Evolutionary conservation across 305 asterid genomes (phyloP), one percentile per base, ranked within the genome.

Genomic region (Fraxinus nigra): DNA sequence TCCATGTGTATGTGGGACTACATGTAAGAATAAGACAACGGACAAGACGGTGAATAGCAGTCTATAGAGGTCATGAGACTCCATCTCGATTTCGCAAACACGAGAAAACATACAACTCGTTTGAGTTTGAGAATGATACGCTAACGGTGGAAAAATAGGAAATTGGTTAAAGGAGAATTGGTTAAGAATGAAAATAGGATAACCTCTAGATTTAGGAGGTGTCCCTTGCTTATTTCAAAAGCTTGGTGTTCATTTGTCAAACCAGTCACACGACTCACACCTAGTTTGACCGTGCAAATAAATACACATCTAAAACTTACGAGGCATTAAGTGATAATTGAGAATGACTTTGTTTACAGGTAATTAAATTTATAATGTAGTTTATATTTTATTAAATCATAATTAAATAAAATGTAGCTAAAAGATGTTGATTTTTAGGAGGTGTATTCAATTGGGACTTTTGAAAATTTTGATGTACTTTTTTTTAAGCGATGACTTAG

Each of bases 101-200:
- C 3, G 2, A 2, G 74, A 67, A 3, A 10, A 67, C 7, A 11
- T 67, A 26, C 18, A 67, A 28, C 4, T 67, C 1, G 1, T 24
- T 67, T 28, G 73, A 65, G 73, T 65, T 26, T 65, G 73, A 65
- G 73, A 65, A 65, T 67, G 74, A 67, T 28, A 67, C 3, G 30
- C 18, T 67, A 11, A 65, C 1, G 9, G 74, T 67, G 74, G 74
- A 67, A 28, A 67, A 67, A 67, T 67, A 67, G 74, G 35, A 67
- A 67, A 67, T 5, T 28, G 7, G 74, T 67, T 26, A 18, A 10
- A 11, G 73, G 73, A 28, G 37, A 65, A 26, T 65, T 65, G 73
- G 37, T 65, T 28, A 67, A 67, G 74, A 67, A 11, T 67, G 74
- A 67, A 67, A 67, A 67, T 67, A 67, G 74, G 74, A 67, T 28